These are phyloP conservation scores for Sorghum bicolor DNA, from an alignment of 176 grass and related monocot species.

Conservation along the genomic window DNA sequence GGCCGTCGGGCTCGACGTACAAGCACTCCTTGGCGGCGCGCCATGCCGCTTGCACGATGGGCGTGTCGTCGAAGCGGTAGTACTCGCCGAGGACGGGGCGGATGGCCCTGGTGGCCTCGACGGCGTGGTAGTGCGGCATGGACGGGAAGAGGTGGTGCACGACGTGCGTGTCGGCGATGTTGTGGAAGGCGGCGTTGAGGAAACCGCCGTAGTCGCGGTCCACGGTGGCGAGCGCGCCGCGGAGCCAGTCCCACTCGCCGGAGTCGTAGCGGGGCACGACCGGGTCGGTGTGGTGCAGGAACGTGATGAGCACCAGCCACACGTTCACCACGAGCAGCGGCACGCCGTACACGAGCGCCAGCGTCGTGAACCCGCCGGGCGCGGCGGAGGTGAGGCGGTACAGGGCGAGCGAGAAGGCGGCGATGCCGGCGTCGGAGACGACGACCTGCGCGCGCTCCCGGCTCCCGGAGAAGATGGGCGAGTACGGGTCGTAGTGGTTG, in stretches of 20 bases:
- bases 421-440: conserved; percentile 44
- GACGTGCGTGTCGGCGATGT: not conserved
- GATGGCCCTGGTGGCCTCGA: not conserved
- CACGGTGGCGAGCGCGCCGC: not conserved
- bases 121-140: not conserved
- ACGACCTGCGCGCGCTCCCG: conserved; percentile 38
- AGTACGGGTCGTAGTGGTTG: conserved; percentile 45
- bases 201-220: not conserved
- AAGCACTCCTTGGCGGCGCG: not conserved
- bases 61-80: not conserved
- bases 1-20: not conserved
- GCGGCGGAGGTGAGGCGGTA: not conserved
- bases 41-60: not conserved
- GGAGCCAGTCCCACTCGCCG: not conserved
- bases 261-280: not conserved
- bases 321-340: not conserved
- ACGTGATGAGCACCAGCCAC: not conserved
- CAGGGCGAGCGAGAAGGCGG: not conserved
- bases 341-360: not conserved
- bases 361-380: not conserved
- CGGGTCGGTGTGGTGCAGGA: not conserved
- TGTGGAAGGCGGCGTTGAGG: not conserved
- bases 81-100: not conserved
- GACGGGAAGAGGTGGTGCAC: not conserved
- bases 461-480: not conserved